Evolutionary conservation across 2,329 filamentous ascomycete species (phyloP).

Genomic region (Verticillium zaregamsianum): DNA sequence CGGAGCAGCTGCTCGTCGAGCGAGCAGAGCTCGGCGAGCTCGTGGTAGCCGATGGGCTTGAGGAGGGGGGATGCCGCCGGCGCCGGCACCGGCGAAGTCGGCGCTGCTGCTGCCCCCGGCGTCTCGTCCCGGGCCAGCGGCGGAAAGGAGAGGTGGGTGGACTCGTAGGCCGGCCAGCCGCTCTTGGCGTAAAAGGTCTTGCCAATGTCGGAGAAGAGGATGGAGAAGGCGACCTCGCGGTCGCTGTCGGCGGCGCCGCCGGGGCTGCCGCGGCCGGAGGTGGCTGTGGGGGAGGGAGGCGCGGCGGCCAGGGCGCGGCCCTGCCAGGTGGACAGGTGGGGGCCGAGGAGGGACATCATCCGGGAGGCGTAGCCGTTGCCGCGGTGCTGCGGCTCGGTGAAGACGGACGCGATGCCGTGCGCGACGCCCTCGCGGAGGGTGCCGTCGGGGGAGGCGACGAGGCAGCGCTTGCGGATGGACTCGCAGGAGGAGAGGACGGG

Average conservation of each 20-base stretch:
- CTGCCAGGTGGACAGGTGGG: conserved; percentile 33
- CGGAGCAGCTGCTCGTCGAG: conserved; percentile 62
- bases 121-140: conserved; percentile 19
- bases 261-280: background rate
- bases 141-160: conserved; percentile 65
- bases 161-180: conserved; percentile 74
- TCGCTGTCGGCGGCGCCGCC: background rate
- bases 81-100: conserved; percentile 20
- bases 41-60: conserved; percentile 50
- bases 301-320: conserved; percentile 13
- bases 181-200: conserved; percentile 73
- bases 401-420: conserved; percentile 80
- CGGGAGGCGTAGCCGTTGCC: conserved; percentile 72
- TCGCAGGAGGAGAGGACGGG: conserved; percentile 62
- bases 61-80: conserved; percentile 19
- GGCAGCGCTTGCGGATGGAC: conserved; percentile 55
- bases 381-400: conserved; percentile 61
- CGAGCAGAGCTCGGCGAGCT: conserved; percentile 58
- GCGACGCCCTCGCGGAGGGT: conserved; percentile 49
- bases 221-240: conserved; percentile 56
- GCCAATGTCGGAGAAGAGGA: conserved; percentile 84
- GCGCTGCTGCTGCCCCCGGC: conserved; percentile 14
- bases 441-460: conserved; percentile 35
- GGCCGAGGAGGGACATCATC: conserved; percentile 66
- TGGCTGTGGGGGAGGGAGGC: conserved; percentile 14